Evolutionary conservation across 352 stramenopile species (phyloP), one percentile per base, ranked within the genome.

Genomic region (Phytophthora kernoviae): DNA sequence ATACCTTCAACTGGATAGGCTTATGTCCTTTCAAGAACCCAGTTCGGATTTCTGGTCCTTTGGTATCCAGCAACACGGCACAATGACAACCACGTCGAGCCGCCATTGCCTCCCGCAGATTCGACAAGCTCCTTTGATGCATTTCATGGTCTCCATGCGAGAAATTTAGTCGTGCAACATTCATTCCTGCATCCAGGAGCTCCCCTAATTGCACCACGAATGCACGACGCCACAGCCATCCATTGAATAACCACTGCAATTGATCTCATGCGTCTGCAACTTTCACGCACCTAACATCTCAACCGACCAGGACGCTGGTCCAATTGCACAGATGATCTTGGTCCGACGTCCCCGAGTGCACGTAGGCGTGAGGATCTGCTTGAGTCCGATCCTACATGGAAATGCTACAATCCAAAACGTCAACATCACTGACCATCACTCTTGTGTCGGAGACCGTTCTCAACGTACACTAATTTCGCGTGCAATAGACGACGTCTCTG

Each of bases 301-400:
- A 0, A 98, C 83, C 14, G 91, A 95, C 95, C 96, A 99, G 52
- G 90, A 99, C 8, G 97, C 88, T 17, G 98, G 98, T 12, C 98
- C 98, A 58, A 99, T 87, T 5, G 98, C 99, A 63, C 97, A 99
- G 9, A 99, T 94, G 73, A 99, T 99, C 83, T 99, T 99, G 44
- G 96, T 99, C 63, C 97, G 97, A 34, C 96, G 90, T 11, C 62
- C 68, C n/a, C 66, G 72, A 5, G 51, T 46, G 5, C 50, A 70
- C 18, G 81, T 88, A 5, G 75, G 80, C 32, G 68, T 70, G 11
- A 96, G 47, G 27, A 96, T 90, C 64, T 94, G 87, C 49, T 86
- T 70, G 20, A 88, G 53, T 18, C 77, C 63, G 51, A 94, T 87
- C 7, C 85, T 6, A 91, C 74, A 36, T 89, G 73, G 52, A 90